Percentiles rank a stretch among this genome's conserved stretches.
Conservation (phyloP, 2,329 filamentous ascomycete species). For the Aspergillus flavus region DNA sequence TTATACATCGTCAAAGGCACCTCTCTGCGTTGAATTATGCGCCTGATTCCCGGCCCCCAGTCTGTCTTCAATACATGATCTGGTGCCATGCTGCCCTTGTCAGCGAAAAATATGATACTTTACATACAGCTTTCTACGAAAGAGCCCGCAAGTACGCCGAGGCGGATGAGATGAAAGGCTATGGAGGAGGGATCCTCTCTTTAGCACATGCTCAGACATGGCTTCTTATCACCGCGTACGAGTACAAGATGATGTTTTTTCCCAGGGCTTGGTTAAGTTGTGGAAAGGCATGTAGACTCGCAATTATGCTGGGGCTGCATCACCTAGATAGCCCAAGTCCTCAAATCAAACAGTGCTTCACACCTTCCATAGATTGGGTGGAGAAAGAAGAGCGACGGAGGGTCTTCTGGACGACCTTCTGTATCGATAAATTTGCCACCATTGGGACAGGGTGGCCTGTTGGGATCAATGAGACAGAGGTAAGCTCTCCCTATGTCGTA, state of each 20-base stretch:
- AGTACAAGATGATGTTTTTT: constrained; percentile 98
- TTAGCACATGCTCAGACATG: constrained; percentile 88
- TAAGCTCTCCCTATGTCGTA: constrained; percentile 36
- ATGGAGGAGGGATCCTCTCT: constrained; percentile 85
- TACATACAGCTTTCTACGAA: constrained; percentile 88
- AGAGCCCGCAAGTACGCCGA: constrained; percentile 88
- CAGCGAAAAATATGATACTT: constrained; percentile 74
- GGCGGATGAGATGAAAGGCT: constrained; percentile 85
- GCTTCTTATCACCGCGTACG: constrained; percentile 76
- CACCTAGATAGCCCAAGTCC: constrained; percentile 78
- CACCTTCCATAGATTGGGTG: constrained; percentile 86
- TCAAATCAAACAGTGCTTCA: constrained; percentile 89
- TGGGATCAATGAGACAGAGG: constrained; percentile 85
- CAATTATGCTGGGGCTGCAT: constrained; percentile 91
- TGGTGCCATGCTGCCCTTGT: constrained; percentile 89
- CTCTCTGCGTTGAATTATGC: constrained; percentile 85
- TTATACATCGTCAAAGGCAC: constrained; percentile 88
- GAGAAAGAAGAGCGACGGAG: constrained; percentile 87
- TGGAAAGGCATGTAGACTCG: constrained; percentile 75
- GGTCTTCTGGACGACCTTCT: constrained; percentile 95
- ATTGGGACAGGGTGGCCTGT: constrained; percentile 98
- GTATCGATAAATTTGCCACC: constrained; percentile 86
- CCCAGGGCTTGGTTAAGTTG: constrained; percentile 93
- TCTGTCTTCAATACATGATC: constrained; percentile 89
- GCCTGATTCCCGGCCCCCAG: constrained; percentile 79